Evolutionary conservation across 192 early-diverging fungal species (phyloP), one percentile per base, ranked within the genome.

Genomic region (Coemansia sp.): DNA sequence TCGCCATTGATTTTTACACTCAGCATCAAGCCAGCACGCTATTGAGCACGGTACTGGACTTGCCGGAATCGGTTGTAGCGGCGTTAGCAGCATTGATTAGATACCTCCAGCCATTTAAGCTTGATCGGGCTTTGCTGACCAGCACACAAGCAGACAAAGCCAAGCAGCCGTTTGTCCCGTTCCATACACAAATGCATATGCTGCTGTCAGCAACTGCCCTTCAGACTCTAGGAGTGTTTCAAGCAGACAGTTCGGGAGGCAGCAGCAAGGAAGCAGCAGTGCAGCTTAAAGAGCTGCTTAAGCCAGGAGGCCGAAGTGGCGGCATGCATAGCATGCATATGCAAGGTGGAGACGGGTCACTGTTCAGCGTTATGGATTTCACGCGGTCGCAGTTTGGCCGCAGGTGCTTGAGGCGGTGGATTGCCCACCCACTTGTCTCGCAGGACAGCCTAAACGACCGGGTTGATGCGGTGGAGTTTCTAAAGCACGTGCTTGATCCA

Each of bases 301-400:
- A 16, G 51, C 66, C 58, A 0, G 56, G 46, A 3, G 43, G 53
- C 0, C 43, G 56, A 2, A 31, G 51, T 1, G 57, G 50, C 10
- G 58, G 67, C 8, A 36, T 45, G 6, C 62, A 63, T 26, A 63
- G 54, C 44, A 16, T 36, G 11, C 44, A 67, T 20, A 38, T 63
- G 42, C 37, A 15, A 3, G 64, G 55, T 15, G 85, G 83, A 5
- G 59, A 82, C 17, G 93, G 94, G 2, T 93, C 93, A 0, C 78
- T 99, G 3, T 87, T 94, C 40, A 79, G 88, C 48, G 71, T 92
- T 7, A 70, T 99, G 42, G 90, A 93, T 61, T 86, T 81, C 30
- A 90, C 91, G 44, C 70, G 81, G 3, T 87, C 95, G 11, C 91
- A 93, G 17, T 92, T 96, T 61, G 97, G 96, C n/a, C 93, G 88